Conservation (phyloP, 23 red algal genomes). For the Gracilaria caudata region DNA sequence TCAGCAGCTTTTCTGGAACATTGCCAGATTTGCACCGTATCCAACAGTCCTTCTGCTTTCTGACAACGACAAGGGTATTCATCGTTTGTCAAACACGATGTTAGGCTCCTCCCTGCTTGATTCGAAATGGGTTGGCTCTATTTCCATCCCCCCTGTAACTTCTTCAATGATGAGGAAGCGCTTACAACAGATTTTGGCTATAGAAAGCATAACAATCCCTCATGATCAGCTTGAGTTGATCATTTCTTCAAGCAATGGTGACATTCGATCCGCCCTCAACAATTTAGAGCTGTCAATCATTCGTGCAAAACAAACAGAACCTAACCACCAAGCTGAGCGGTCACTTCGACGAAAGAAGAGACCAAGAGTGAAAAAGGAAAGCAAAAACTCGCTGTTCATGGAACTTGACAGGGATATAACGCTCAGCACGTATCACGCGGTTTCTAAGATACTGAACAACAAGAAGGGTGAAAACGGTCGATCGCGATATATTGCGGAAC, state of each 20-base stretch:
- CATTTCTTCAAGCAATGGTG: constrained; percentile 35
- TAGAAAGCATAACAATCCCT: neutral
- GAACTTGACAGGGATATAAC: constrained; percentile 38
- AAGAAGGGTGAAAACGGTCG: constrained; percentile 33
- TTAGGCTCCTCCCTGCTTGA: constrained; percentile 29
- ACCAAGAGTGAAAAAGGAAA: constrained; percentile 3
- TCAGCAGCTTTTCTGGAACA: constrained; percentile 25
- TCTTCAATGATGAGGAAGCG: constrained; percentile 36
- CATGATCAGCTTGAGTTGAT: constrained; percentile 24
- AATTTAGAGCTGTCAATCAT: constrained; percentile 47
- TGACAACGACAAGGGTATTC: constrained; percentile 51
- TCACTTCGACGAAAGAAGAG: neutral
- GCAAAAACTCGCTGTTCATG: neutral
- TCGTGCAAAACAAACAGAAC: neutral
- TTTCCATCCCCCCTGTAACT: constrained; percentile 45
- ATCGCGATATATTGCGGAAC: constrained; percentile 48
- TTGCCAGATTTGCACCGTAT: constrained; percentile 38
- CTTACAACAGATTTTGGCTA: constrained; percentile 15
- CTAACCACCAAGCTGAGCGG: neutral
- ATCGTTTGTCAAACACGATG: constrained; percentile 12
- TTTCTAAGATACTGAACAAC: constrained; percentile 68
- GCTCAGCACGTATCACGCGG: constrained; percentile 60
- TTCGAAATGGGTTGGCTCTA: constrained; percentile 29
- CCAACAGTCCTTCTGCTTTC: constrained; percentile 57
- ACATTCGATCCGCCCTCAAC: constrained; percentile 67